Evolutionary conservation across 139 green algal species (phyloP), one percentile per base, ranked within the genome.

Genomic region (Tetraselmis striata): DNA sequence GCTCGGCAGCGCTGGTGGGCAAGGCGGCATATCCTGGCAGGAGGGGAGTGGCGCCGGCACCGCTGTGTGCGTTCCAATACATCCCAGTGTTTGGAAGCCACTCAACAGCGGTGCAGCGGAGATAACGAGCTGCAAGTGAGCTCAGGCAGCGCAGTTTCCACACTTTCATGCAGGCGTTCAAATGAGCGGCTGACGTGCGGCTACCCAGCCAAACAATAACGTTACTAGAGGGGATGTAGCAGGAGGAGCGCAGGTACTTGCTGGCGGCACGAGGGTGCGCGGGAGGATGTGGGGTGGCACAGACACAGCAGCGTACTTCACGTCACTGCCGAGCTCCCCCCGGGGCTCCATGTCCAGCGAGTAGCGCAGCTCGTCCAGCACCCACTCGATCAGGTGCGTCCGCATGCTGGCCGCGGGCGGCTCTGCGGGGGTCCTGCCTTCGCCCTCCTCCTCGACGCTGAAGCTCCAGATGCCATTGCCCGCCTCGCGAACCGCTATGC

Each of bases 391-490:
- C 45, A 67, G 45, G 11, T 18, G 18, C 45, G 30, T 23, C 18
- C 1, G 28, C 22, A 27, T 27, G 45, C 45, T 18, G 45, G 45
- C 5, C 45, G 45, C 45, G 45, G 75, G 78, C 31, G 0, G 30
- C 29, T 24, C 23, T n/a, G 23, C 5, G 31, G 77, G 27, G 2
- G 77, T 67, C 18, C 45, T 67, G 45, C 45, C 45, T 5, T 18
- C 45, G 45, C 45, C 45, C 45, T 5, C 45, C 18, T 5, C 45
- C 45, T 67, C 45, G 5, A 18, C 45, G 45, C 18, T 18, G 45
- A 67, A 67, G 45, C 45, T 67, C 83, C 83, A 87, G 2, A 87
- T 80, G 28, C 83, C 59, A 80, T 85, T 87, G 75, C 58, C 75
- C 24, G 67, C 80, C 31, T 75, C 5, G 28, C 83, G 77, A 1